Conservation (phyloP, 805 yeast genomes). For the Wickerhamiella qilinensis region DNA sequence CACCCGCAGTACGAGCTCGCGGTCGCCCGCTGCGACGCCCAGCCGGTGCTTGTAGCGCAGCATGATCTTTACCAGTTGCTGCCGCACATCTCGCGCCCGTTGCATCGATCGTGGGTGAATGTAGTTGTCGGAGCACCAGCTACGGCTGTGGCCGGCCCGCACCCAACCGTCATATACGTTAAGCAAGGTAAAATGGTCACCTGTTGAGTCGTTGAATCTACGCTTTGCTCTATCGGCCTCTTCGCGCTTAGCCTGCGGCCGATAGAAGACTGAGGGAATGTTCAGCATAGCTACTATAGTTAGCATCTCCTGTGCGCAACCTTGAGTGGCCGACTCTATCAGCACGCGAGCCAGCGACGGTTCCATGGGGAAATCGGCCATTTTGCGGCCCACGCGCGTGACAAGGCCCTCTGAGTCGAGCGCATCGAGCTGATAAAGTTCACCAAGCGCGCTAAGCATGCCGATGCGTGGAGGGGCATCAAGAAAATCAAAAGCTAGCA, state of each 20-base stretch:
- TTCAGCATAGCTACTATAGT: constrained; percentile 73
- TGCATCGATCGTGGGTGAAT: constrained; percentile 58
- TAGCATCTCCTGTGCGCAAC: constrained; percentile 52
- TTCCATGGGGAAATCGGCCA: constrained; percentile 87
- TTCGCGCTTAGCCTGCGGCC: constrained; percentile 47
- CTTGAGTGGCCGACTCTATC: constrained; percentile 40
- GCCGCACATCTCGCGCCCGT: constrained; percentile 52
- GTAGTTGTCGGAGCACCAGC: constrained; percentile 79
- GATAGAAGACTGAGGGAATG: constrained; percentile 52
- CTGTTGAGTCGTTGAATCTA: constrained; percentile 35
- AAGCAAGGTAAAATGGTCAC: constrained; percentile 68
- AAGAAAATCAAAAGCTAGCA: constrained; percentile 73
- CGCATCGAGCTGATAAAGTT: constrained; percentile 78
- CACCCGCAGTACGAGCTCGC: constrained; percentile 32
- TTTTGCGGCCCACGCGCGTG: constrained; percentile 60
- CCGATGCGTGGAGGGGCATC: constrained; percentile 73
- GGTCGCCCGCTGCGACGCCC: constrained; percentile 15
- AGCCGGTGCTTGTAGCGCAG: constrained; percentile 15
- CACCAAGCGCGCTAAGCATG: constrained; percentile 58
- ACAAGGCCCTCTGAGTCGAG: constrained; percentile 55
- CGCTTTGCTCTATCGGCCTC: constrained; percentile 51
- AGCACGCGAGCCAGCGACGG: constrained; percentile 76
- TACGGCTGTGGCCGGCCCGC: constrained; percentile 44
- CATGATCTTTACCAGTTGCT: constrained; percentile 45
- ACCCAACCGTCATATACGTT: constrained; percentile 69